Evolutionary conservation across 805 yeast genomes (phyloP).

Genomic region (Pichia ethanolica): DNA sequence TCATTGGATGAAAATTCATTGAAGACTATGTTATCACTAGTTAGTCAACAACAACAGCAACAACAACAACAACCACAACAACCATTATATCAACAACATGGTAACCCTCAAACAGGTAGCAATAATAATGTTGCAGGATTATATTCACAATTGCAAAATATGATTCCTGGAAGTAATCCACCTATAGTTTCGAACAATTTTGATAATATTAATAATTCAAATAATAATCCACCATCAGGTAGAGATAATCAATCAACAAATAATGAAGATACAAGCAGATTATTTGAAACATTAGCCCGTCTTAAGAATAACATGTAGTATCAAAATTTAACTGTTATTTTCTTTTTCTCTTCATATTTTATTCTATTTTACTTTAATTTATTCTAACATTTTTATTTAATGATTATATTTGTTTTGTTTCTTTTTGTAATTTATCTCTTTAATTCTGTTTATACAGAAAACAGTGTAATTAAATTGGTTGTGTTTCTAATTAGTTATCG

Average conservation of each 20-base stretch:
- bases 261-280: conserved; percentile 26
- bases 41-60: conserved; percentile 18
- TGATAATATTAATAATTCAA: background rate
- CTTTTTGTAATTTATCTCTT: too few species aligned
- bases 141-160: background rate
- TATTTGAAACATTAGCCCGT: conserved; percentile 32
- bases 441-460: too few species aligned
- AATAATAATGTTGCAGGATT: background rate
- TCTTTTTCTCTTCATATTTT: too few species aligned
- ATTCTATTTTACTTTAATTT: too few species aligned
- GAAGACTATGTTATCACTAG: conserved; percentile 26
- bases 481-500: too few species aligned
- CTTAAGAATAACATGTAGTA: conserved; percentile 30
- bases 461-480: too few species aligned
- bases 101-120: background rate
- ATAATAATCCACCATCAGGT: background rate
- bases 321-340: too few species aligned
- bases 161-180: background rate
- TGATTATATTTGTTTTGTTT: too few species aligned
- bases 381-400: too few species aligned
- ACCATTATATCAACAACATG: background rate
- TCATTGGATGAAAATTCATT: conserved; percentile 27
- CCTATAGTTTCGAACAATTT: background rate
- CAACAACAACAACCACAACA: conserved; percentile 2
- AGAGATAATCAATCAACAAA: conserved; percentile 1